Conservation (phyloP, 805 yeast species). For the Saccharomycopsis sp. region DNA sequence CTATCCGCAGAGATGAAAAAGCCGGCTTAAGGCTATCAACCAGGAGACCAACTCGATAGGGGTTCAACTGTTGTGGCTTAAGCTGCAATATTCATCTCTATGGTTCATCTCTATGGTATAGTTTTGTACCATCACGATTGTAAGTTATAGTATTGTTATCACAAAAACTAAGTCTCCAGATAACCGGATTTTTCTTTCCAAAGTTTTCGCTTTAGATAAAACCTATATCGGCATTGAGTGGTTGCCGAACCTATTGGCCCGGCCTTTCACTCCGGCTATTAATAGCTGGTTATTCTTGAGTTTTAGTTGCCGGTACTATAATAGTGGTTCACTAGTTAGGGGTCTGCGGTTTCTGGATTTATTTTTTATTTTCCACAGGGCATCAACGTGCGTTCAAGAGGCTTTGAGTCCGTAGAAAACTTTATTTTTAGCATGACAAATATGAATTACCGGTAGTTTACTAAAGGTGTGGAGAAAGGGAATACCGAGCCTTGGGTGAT, state of each 20-base stretch:
- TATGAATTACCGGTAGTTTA: background rate
- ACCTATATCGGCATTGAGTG: no score
- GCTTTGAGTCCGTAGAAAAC: background rate
- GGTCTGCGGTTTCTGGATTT: background rate
- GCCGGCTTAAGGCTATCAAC: background rate
- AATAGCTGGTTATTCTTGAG: no score
- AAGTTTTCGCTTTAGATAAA: no score
- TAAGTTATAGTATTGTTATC: no score
- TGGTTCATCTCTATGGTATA: background rate
- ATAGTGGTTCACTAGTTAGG: background rate
- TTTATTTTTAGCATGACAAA: background rate
- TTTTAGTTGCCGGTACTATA: background rate
- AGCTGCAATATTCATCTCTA: no score
- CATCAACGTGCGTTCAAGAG: background rate
- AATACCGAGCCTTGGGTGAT: no score
- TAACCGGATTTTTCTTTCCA: no score
- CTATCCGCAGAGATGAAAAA: background rate
- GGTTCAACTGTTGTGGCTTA: background rate
- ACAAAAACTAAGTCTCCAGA: no score
- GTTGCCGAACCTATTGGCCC: no score
- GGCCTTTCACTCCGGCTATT: no score
- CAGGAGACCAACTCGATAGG: background rate
- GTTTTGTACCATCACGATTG: background rate
- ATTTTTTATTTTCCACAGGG: background rate
- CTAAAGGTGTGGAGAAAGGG: background rate